A percentile compares a stretch with the other conserved stretches of the same genome.
These are phyloP conservation scores for Cutaneotrichosporon cyanovorans DNA, from an alignment of 1,284 basidiomycete genomes.

Conservation along the genomic window DNA sequence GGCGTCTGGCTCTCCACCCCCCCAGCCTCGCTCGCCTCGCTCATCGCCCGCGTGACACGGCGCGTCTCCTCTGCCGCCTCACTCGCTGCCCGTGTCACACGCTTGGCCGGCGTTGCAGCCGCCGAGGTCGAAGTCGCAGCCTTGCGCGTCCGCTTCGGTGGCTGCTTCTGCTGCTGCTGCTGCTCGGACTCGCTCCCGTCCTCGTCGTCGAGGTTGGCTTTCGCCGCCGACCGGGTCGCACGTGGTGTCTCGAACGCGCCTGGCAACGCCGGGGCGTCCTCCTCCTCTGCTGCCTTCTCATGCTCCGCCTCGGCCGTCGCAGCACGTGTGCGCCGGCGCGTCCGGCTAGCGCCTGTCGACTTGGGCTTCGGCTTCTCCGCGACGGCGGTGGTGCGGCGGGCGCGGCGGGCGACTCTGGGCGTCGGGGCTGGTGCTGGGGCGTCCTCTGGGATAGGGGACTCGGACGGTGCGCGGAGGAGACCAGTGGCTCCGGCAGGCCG, in stretches of 20 bases:
- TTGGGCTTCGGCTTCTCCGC: not conserved
- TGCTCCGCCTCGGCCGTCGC: conserved; percentile 5
- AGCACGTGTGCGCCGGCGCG: conserved; percentile 7
- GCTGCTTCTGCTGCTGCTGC: not conserved
- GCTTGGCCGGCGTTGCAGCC: conserved; percentile 1
- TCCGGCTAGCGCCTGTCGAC: not conserved
- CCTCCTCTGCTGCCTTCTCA: not conserved
- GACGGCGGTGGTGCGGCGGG: conserved; percentile 2
- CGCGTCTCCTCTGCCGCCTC: conserved; percentile 1
- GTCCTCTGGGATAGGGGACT: conserved; percentile 17
- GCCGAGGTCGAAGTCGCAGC: conserved; percentile 12
- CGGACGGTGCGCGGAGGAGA: conserved; percentile 8
- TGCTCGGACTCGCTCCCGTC: no score
- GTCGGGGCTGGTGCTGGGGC: not conserved
- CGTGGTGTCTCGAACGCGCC: conserved; percentile 9
- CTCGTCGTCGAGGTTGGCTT: conserved; percentile 26
- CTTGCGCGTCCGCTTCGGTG: conserved; percentile 13
- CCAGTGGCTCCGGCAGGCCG: not conserved
- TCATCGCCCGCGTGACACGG: conserved; percentile 13
- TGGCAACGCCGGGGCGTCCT: conserved; percentile 6
- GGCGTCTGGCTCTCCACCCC: conserved; percentile 31
- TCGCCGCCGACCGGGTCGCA: conserved; percentile 27
- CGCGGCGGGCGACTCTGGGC: not conserved
- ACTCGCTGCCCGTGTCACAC: conserved; percentile 3
- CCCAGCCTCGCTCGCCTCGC: conserved; percentile 20